Percentiles rank a stretch among this genome's conserved stretches.
Conservation (phyloP, 2,329 filamentous ascomycete species). For the Aspergillus pseudotamarii region DNA sequence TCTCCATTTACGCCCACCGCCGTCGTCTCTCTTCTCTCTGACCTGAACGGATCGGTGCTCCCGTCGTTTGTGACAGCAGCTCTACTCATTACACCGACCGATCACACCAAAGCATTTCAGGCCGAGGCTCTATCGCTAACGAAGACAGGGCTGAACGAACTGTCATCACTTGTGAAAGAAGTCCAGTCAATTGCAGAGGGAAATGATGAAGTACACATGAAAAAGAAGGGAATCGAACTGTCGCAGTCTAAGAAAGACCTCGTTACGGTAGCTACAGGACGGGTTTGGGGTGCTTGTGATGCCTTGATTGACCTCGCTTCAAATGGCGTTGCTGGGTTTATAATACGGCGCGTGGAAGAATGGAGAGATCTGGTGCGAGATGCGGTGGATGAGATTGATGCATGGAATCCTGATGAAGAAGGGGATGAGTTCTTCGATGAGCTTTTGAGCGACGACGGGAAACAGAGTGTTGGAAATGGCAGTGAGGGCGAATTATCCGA, state of each 20-base stretch:
- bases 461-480: slow-evolving; percentile 22
- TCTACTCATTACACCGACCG: slow-evolving; percentile 63
- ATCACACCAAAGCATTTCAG: slow-evolving; percentile 66
- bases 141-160: slow-evolving; percentile 63
- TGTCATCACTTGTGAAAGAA: slow-evolving; percentile 61
- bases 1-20: slow-evolving; percentile 83
- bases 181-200: slow-evolving; percentile 55
- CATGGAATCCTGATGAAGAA: slow-evolving; percentile 77
- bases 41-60: slow-evolving; percentile 73
- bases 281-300: slow-evolving; percentile 85
- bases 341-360: slow-evolving; percentile 72
- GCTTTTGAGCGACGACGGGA: slow-evolving; percentile 34
- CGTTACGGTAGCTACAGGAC: slow-evolving; percentile 70
- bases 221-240: slow-evolving; percentile 31
- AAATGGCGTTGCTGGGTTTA: slow-evolving; percentile 69
- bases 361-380: slow-evolving; percentile 77
- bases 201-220: slow-evolving; percentile 44
- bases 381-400: slow-evolving; percentile 80
- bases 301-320: slow-evolving; percentile 65
- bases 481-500: slow-evolving; percentile 19
- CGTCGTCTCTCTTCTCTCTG: slow-evolving; percentile 68
- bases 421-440: slow-evolving; percentile 58
- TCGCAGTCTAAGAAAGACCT: slow-evolving; percentile 45
- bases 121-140: slow-evolving; percentile 65
- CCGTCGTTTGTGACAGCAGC: slow-evolving; percentile 73